Percentiles rank a stretch among this genome's conserved stretches.
These are phyloP conservation scores for Suillus paluster DNA, from an alignment of 768 basidiomycete genomes.

Conservation along the genomic window DNA sequence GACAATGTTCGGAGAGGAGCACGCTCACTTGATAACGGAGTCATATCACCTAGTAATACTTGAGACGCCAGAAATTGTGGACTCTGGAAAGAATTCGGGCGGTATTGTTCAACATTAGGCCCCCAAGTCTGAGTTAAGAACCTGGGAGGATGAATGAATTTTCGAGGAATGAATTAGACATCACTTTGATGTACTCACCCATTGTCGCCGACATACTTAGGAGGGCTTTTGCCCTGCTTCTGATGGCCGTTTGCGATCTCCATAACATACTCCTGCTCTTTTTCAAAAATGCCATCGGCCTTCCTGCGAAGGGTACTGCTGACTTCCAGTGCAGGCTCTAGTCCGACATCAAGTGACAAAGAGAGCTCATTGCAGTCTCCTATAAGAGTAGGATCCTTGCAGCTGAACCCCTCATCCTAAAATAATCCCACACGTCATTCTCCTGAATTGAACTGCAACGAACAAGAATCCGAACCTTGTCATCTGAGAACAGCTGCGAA, in stretches of 20 bases:
- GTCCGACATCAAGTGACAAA: slow-evolving; percentile 64
- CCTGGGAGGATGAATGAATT: slow-evolving; percentile 39
- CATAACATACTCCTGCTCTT: slow-evolving; percentile 71
- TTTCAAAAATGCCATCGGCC: slow-evolving; percentile 78
- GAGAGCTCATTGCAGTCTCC: slow-evolving; percentile 45
- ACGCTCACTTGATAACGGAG: slow-evolving; percentile 19
- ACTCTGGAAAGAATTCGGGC: slow-evolving; percentile 46
- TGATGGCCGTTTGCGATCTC: slow-evolving; percentile 47
- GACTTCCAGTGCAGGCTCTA: slow-evolving; percentile 64
- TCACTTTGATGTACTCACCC: slow-evolving; percentile 50
- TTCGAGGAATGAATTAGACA: slow-evolving; percentile 3
- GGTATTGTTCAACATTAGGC: slow-evolving; percentile 54
- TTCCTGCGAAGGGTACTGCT: slow-evolving; percentile 55
- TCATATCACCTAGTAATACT: slow-evolving; percentile 16
- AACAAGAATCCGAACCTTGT: slow-evolving; percentile 16
- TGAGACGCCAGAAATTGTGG: slow-evolving; percentile 29
- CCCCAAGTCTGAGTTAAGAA: slow-evolving; percentile 76
- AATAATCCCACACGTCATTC: slow-evolving; percentile 18
- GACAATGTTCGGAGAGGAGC: slow-evolving; percentile 37
- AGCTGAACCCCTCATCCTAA: slow-evolving; percentile 27
- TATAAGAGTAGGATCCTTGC: slow-evolving; percentile 29
- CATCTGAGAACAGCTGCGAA: slow-evolving; percentile 43
- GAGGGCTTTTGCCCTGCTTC: slow-evolving; percentile 16
- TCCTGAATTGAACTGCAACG: not conserved
- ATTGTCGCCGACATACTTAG: slow-evolving; percentile 73